Evolutionary conservation across 2,329 filamentous ascomycete genomes (phyloP).

Genomic region (Drechmeria coniospora): DNA sequence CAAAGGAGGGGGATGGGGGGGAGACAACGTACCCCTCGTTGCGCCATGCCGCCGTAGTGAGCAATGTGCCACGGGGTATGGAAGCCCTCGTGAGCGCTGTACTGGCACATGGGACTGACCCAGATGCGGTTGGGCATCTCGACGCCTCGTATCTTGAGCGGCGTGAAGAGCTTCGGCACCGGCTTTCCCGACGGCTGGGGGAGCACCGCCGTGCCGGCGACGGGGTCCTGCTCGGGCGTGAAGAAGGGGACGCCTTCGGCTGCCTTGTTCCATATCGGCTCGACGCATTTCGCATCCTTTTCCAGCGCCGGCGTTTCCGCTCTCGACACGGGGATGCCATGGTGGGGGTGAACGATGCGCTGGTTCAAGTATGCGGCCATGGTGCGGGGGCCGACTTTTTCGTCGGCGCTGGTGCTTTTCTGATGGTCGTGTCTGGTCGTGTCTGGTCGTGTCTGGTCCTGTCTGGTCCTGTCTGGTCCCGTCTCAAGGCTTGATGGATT

Average conservation of each 20-base stretch:
- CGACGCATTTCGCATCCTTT: constrained; percentile 8
- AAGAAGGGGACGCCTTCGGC: constrained; percentile 26
- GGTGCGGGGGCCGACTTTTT: no score
- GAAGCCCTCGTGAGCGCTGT: constrained; percentile 35
- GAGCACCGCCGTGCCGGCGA: constrained; percentile 24
- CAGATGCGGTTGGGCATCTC: constrained; percentile 30
- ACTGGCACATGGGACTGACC: constrained; percentile 32
- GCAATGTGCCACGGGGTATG: constrained; percentile 57
- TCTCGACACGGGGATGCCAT: constrained; percentile 11
- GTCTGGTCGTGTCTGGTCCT: no score
- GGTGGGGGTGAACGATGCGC: constrained; percentile 12
- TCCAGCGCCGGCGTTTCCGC: constrained; percentile 9
- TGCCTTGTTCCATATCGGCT: constrained; percentile 10
- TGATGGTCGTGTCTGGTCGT: no score
- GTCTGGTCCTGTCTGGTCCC: no score
- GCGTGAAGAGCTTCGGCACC: constrained; percentile 35
- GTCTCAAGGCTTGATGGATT: no score
- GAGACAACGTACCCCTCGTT: constrained; percentile 37
- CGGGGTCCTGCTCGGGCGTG: constrained; percentile 29
- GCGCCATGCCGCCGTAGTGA: constrained; percentile 57
- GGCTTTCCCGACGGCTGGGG: constrained; percentile 30
- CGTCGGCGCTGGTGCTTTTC: no score
- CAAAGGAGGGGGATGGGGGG: no score
- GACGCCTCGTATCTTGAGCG: constrained; percentile 28
- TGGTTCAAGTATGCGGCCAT: constrained; percentile 14